These are phyloP conservation scores for Trametes pubescens DNA, from an alignment of 1,284 basidiomycete species.

Conservation along the genomic window DNA sequence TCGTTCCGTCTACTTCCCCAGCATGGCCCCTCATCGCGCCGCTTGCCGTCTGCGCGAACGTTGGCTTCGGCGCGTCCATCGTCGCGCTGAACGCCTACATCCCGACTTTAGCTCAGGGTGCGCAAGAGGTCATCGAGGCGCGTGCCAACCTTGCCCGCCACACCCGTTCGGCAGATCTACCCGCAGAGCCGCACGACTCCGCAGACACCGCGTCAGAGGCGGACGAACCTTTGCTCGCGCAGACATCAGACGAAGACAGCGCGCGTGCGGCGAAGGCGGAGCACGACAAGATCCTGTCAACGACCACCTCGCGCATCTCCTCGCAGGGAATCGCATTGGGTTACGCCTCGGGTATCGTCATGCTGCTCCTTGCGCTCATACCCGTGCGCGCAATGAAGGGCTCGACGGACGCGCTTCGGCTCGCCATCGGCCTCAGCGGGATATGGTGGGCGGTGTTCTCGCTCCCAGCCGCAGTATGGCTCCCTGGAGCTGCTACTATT, in stretches of 20 bases:
- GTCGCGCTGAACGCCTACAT: slow-evolving; percentile 94
- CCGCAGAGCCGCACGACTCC: neutral
- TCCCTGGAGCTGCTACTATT: slow-evolving; percentile 54
- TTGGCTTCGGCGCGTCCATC: slow-evolving; percentile 83
- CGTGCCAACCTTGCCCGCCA: slow-evolving; percentile 44
- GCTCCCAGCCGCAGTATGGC: slow-evolving; percentile 76
- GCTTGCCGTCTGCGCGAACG: slow-evolving; percentile 78
- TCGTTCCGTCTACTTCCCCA: slow-evolving; percentile 72
- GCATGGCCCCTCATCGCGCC: slow-evolving; percentile 71
- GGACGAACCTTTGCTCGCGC: slow-evolving; percentile 32
- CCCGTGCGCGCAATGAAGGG: slow-evolving; percentile 74
- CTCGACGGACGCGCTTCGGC: slow-evolving; percentile 76
- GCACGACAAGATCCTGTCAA: slow-evolving; percentile 59
- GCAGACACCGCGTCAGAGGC: slow-evolving; percentile 8
- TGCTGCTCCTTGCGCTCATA: slow-evolving; percentile 75
- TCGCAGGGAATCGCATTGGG: slow-evolving; percentile 86
- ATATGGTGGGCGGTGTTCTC: slow-evolving; percentile 88
- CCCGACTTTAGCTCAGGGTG: slow-evolving; percentile 74
- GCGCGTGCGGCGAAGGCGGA: slow-evolving; percentile 32
- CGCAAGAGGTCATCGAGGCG: slow-evolving; percentile 64
- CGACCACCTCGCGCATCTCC: slow-evolving; percentile 81
- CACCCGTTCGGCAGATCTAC: neutral
- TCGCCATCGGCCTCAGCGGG: slow-evolving; percentile 84
- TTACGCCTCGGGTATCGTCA: slow-evolving; percentile 78
- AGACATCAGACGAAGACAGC: slow-evolving; percentile 18